These are phyloP conservation scores for Berberis thunbergii DNA, from an alignment of 164 flowering plant genomes.

Conservation along the genomic window DNA sequence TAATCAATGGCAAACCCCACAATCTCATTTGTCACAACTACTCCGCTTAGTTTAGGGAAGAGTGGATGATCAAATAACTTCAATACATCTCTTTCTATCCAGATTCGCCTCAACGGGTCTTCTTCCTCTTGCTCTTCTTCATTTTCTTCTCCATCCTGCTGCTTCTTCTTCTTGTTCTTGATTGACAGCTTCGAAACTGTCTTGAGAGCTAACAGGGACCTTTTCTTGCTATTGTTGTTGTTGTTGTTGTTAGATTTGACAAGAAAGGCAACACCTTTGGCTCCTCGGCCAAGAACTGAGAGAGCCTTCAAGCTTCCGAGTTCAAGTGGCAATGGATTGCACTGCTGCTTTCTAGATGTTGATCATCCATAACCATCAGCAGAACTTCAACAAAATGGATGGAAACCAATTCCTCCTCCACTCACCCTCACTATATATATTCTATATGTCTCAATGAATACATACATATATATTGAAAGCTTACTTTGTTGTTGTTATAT, in stretches of 20 bases:
- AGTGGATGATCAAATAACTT: conserved; percentile 49
- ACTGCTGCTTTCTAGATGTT: not conserved
- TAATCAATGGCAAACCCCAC: conserved; percentile 70
- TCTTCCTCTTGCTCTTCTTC: not conserved
- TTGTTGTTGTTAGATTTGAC: conserved; percentile 9
- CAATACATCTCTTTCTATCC: conserved; percentile 59
- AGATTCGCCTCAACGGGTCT: conserved; percentile 31
- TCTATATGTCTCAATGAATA: no score
- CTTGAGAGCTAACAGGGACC: conserved; percentile 49
- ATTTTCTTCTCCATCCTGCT: no score
- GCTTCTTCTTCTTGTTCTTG: conserved; percentile 22
- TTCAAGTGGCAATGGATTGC: conserved; percentile 11
- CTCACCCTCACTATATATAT: no score
- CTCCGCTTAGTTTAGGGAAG: conserved; percentile 55
- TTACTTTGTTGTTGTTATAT: no score
- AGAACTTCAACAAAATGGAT: no score
- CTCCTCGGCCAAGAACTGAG: conserved; percentile 73
- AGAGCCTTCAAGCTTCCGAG: conserved; percentile 31
- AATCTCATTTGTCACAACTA: conserved; percentile 39
- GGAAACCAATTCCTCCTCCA: no score
- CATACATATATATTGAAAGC: no score
- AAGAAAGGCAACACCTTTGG: conserved; percentile 74
- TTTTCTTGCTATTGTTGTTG: not conserved
- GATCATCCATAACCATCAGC: not conserved
- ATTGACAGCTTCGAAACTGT: conserved; percentile 38